These are phyloP conservation scores for Penicillium sp. DNA, from an alignment of 2,329 filamentous ascomycete genomes.

Conservation along the genomic window DNA sequence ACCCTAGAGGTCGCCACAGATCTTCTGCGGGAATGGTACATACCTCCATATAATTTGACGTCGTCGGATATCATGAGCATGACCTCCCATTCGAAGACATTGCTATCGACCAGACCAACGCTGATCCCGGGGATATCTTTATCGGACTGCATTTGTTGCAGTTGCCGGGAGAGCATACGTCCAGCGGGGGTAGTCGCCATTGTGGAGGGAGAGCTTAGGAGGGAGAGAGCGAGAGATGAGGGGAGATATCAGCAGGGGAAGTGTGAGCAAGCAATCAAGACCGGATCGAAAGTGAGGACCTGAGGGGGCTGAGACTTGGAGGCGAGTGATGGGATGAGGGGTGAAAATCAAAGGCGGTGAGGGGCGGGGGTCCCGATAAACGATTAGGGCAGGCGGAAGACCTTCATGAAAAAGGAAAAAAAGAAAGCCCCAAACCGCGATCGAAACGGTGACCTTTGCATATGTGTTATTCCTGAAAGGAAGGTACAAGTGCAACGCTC, in stretches of 20 bases:
- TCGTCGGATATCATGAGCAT: conserved; percentile 98
- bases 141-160: conserved; percentile 91
- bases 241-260: background rate
- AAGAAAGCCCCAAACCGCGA: too few relatives aligned
- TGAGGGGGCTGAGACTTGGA: background rate
- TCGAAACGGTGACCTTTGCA: too few relatives aligned
- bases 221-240: background rate
- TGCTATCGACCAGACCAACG: conserved; percentile 81
- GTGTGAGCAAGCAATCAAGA: background rate
- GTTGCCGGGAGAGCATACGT: conserved; percentile 77
- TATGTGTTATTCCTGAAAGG: too few relatives aligned
- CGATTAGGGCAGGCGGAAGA: background rate
- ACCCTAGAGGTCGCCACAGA: too few relatives aligned
- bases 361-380: conserved; percentile 10
- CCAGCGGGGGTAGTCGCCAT: conserved; percentile 52
- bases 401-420: too few relatives aligned
- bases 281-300: background rate
- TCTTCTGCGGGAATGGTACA: background rate
- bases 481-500: too few relatives aligned
- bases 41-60: conserved; percentile 90
- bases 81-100: conserved; percentile 97
- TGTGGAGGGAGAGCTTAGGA: conserved; percentile 7
- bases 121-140: conserved; percentile 94
- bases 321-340: conserved; percentile 12
- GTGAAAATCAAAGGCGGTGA: conserved; percentile 25